These are phyloP conservation scores for Hypoxylon intermedium DNA, from an alignment of 495 filamentous ascomycete species.

Conservation along the genomic window DNA sequence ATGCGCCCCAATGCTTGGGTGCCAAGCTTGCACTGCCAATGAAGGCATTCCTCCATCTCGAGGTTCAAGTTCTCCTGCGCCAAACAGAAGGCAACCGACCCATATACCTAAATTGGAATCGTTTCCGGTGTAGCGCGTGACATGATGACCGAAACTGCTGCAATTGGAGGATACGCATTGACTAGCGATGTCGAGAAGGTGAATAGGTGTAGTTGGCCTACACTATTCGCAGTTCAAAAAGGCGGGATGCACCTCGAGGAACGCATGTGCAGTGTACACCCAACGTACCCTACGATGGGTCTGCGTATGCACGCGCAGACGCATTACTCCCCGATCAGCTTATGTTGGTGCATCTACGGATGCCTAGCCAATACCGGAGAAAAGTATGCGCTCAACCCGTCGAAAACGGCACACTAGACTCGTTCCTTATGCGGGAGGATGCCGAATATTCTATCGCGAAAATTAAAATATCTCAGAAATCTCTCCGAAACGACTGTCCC, in stretches of 20 bases:
- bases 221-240: constrained; percentile 19
- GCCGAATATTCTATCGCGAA: constrained; percentile 13
- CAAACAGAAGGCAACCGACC: constrained; percentile 32
- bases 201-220: constrained; percentile 9
- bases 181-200: constrained; percentile 19
- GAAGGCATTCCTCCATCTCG: constrained; percentile 27
- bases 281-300: constrained; percentile 23
- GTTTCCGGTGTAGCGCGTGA: constrained; percentile 16
- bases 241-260: constrained; percentile 21
- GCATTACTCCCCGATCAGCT: constrained; percentile 33
- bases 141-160: constrained; percentile 13
- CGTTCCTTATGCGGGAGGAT: constrained; percentile 20
- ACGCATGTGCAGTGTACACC: constrained; percentile 23
- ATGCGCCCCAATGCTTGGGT: constrained; percentile 30
- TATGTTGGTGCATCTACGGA: constrained; percentile 28
- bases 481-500: not conserved
- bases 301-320: constrained; percentile 32
- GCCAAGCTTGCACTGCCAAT: constrained; percentile 38
- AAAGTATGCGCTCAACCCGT: constrained; percentile 27
- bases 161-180: constrained; percentile 15
- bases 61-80: constrained; percentile 30
- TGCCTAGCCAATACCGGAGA: constrained; percentile 34
- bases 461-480: constrained; percentile 8
- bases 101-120: constrained; percentile 25
- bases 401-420: constrained; percentile 18